These are phyloP conservation scores for Collybia sordida DNA, from an alignment of 768 basidiomycete genomes.

Conservation along the genomic window DNA sequence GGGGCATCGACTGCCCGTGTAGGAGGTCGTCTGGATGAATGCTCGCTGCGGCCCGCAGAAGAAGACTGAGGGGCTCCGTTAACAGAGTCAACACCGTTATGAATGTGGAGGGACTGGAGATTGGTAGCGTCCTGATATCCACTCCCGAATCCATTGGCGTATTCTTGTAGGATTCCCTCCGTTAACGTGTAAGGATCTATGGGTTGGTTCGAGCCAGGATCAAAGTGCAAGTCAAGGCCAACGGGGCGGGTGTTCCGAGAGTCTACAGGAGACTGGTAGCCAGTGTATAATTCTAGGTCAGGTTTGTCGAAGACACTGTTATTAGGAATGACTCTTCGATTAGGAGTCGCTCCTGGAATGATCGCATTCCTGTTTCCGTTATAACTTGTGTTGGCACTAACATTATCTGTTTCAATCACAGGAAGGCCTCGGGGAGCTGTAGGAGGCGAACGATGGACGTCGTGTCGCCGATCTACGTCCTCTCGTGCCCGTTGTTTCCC, in stretches of 20 bases:
- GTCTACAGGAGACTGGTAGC: background rate
- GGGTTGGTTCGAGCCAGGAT: background rate
- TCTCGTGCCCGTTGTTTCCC: conserved; percentile 1
- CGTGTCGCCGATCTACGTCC: background rate
- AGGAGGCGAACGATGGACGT: background rate
- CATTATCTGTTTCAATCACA: background rate
- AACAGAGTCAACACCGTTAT: background rate
- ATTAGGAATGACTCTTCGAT: conserved; percentile 27
- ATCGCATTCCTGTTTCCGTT: conserved; percentile 23
- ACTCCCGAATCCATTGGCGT: conserved; percentile 22
- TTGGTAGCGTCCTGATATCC: conserved; percentile 19
- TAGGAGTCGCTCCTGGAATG: conserved; percentile 29
- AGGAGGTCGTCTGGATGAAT: background rate
- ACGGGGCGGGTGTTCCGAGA: background rate
- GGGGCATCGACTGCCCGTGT: background rate
- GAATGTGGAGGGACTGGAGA: background rate
- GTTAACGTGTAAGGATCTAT: conserved; percentile 23
- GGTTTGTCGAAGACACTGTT: conserved; percentile 5
- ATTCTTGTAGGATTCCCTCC: conserved; percentile 21
- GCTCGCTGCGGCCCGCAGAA: background rate
- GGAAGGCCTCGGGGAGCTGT: background rate
- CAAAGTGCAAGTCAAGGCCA: background rate
- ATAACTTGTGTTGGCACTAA: background rate
- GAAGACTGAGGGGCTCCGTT: background rate
- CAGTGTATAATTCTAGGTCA: background rate